Percentiles rank a stretch among this genome's conserved stretches.
These are phyloP conservation scores for Mycena metata DNA, from an alignment of 768 basidiomycete genomes.

Conservation along the genomic window DNA sequence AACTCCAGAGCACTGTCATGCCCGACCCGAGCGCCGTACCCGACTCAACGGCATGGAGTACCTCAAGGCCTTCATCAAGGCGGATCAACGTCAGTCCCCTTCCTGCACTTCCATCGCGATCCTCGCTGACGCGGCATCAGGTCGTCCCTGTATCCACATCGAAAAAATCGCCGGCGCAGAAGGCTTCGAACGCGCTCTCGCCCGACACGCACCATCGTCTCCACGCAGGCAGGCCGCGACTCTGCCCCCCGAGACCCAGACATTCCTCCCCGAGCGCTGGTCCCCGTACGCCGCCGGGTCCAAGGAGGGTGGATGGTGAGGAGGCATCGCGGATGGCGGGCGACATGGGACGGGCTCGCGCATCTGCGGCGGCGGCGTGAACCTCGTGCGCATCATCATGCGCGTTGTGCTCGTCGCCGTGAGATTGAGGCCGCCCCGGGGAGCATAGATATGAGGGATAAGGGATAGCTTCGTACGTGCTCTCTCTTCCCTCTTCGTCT, in stretches of 20 bases:
- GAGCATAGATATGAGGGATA: slow-evolving; percentile 84
- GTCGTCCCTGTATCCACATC: slow-evolving; percentile 74
- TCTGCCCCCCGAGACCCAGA: slow-evolving; percentile 74
- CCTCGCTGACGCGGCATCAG: slow-evolving; percentile 50
- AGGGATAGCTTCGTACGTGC: slow-evolving; percentile 84
- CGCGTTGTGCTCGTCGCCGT: slow-evolving; percentile 71
- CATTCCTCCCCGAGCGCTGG: slow-evolving; percentile 87
- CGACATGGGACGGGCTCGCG: slow-evolving; percentile 79
- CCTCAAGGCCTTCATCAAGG: slow-evolving; percentile 70
- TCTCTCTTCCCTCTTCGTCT: slow-evolving; percentile 14
- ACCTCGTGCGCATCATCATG: slow-evolving; percentile 78
- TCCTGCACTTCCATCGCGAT: slow-evolving; percentile 12
- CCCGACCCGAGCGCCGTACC: slow-evolving; percentile 72
- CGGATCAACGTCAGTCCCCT: slow-evolving; percentile 65
- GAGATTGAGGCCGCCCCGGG: slow-evolving; percentile 74
- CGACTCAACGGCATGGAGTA: slow-evolving; percentile 74
- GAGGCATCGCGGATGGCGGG: slow-evolving; percentile 70
- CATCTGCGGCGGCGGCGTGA: slow-evolving; percentile 84
- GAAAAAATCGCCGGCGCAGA: slow-evolving; percentile 69
- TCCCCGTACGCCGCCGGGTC: slow-evolving; percentile 45
- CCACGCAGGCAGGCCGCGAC: slow-evolving; percentile 85
- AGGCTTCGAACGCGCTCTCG: slow-evolving; percentile 80
- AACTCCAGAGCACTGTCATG: slow-evolving; percentile 80
- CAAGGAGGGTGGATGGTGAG: slow-evolving; percentile 37
- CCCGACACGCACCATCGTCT: slow-evolving; percentile 84